phyloP scores from a whole-genome alignment of 1,284 basidiomycete genomes.

The Heimioporus retisporus region DNA sequence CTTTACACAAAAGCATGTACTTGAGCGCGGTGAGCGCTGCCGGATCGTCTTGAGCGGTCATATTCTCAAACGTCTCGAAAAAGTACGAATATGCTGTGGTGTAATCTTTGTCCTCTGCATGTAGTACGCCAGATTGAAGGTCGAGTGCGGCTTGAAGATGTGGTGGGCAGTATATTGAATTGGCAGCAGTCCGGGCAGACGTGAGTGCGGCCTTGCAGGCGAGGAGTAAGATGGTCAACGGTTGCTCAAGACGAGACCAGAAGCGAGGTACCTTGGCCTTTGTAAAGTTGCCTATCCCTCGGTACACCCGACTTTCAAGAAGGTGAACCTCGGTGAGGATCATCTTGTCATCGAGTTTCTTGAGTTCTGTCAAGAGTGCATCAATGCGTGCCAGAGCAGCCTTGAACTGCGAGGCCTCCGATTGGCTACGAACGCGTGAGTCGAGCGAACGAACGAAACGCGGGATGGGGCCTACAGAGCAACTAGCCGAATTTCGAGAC shows the following conservation, averaged over 20 bases:
- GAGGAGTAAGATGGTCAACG: not conserved
- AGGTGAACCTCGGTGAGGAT: constrained; percentile 98
- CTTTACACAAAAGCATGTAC: constrained; percentile 98
- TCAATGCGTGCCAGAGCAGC: constrained; percentile 89
- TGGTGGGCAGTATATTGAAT: constrained; percentile 98
- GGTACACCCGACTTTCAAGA: constrained; percentile 92
- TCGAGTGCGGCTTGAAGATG: constrained; percentile 93
- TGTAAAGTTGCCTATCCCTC: constrained; percentile 91
- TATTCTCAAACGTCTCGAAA: constrained; percentile 94
- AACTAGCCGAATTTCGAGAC: constrained; percentile 92
- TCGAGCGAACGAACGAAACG: constrained; percentile 7
- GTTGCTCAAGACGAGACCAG: not conserved
- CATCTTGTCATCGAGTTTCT: constrained; percentile 97
- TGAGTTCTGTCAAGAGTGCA: constrained; percentile 89
- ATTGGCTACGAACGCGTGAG: constrained; percentile 59
- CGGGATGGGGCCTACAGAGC: constrained; percentile 62
- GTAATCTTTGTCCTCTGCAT: constrained; percentile 99
- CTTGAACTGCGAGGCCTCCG: constrained; percentile 84
- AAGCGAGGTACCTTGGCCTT: constrained; percentile 84
- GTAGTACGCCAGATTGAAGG: constrained; percentile 92
- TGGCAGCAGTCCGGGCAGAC: constrained; percentile 94
- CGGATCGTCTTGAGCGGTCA: constrained; percentile 80
- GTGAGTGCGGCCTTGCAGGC: constrained; percentile 83
- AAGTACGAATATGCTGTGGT: constrained; percentile 99
- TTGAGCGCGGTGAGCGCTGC: constrained; percentile 89